Evolutionary conservation across 441 rosid species (phyloP), one percentile per base, ranked within the genome.

Genomic region (Mallotus repandus): DNA sequence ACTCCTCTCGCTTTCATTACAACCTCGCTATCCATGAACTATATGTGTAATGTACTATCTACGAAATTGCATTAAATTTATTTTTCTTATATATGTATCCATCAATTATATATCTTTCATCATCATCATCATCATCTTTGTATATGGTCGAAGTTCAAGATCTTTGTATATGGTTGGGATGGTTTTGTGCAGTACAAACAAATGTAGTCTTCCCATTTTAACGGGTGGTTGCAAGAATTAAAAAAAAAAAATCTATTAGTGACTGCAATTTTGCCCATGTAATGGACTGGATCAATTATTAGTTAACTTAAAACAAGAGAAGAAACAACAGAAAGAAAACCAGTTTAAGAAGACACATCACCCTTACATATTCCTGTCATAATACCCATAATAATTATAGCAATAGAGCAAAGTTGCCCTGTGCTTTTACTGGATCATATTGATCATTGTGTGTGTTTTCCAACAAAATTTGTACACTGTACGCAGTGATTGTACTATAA

Each of bases 231-330:
- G 21, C 56, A 14, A 25, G 2, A 43, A 25, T 38, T 55, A 54
- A 68, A 29, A 54, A 68, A 35, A 35, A 5, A 35, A 35, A 35
- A 35, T 35, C 32, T 12, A n/a, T 49, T 68, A 38, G 62, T 68
- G n/a, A 10, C 72, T 68, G n/a, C 48, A 55, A 13, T 35, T 54
- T 68, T 68, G 54, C 62, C 72, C 12, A 15, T 16, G 10, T n/a
- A 35, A 25, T 54, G 72, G 45, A 50, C 22, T 10, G 29, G 32
- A 25, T 49, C 43, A 49, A 52, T 38, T 19, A 5, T 12, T 38
- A 38, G 29, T 5, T 15, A 60, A 32, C 38, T 8, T 32, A 9
- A 35, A 53, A 32, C n/a, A 52, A n/a, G 5, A 11, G 2, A 54
- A 35, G 18, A 41, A 21, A 8, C 14, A 57, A 8, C 2, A 32